Base-by-base conservation (phyloP, 1,284 basidiomycete genomes). In the Cerrena zonata region DNA sequence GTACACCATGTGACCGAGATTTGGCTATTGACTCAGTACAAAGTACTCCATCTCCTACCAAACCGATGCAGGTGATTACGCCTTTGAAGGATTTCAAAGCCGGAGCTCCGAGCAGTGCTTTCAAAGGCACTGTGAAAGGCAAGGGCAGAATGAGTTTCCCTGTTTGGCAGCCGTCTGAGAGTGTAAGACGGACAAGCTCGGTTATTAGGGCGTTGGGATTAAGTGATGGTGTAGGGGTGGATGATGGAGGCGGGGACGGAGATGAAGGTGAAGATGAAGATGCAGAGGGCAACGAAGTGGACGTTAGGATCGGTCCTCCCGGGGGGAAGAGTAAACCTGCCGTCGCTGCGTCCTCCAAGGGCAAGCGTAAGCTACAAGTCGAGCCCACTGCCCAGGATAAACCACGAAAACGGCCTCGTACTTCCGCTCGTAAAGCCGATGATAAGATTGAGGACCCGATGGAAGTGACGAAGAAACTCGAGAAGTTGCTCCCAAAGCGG, bases 1-100 rank as follows among this genome's bases (percentile, higher is more conserved):
- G 48, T 24, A 44, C 48, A 10, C 48, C 48, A 30, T 50, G 48
- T 27, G 42, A 50, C 26, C 40, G 48, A 5, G 42, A 44, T 24
- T 26, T 50, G 18, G 41, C 42, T 21, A 41, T 50, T 26, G 46
- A 47, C 22, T 47, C 46, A 5, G 34, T 19, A 5, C 22, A 24
- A 15, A 21, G 18, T 24, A 22, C 48, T 3, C 48, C 48, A 10
- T 34, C 25, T 34, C 42, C 42, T 23, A 15, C 24, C 19, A 44
- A 44, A 26, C 42, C 42, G 5, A 10, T 27, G 11, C 11, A 15
- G 11, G 42, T 27, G 10, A 21, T 22, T 10, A 40, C 39, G 10
- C 39, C 39, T 5, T 18, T 40, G 5, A 7, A 10, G 5, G 7
- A 22, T 15, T 5, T 22, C 10, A 7, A 18, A 10, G 10, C 39